phyloP scores from a whole-genome alignment of 2,329 filamentous ascomycete species.

The Fusarium verticillioides region DNA sequence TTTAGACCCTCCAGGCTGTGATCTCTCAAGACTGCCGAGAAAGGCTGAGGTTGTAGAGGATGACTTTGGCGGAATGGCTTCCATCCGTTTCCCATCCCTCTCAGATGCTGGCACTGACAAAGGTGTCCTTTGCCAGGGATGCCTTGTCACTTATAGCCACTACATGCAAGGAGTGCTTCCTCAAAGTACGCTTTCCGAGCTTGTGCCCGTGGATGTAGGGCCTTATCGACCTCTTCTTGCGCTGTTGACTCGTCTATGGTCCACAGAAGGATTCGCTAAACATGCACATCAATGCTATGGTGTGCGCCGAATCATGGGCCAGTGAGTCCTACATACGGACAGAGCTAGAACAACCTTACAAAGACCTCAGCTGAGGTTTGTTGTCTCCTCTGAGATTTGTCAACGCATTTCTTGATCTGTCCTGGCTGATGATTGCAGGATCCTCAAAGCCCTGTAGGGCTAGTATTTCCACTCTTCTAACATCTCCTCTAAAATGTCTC shows the following conservation, averaged over 20 bases:
- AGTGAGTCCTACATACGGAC: conserved; percentile 3
- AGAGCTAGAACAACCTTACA: neutral
- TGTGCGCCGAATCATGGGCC: conserved; percentile 21
- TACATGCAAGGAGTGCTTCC: conserved; percentile 33
- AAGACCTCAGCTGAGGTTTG: neutral
- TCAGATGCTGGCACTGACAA: conserved; percentile 25
- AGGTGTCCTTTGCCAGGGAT: conserved; percentile 43
- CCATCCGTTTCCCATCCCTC: conserved; percentile 43
- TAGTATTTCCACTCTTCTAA: neutral
- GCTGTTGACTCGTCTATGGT: conserved; percentile 33
- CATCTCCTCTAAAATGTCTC: neutral
- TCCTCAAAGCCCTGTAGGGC: neutral
- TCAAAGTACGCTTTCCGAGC: conserved; percentile 26
- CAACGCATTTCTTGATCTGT: neutral
- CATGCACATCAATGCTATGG: conserved; percentile 43
- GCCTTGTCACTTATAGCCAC: conserved; percentile 33
- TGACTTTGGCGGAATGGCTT: conserved; percentile 41
- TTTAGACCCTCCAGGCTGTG: conserved; percentile 37
- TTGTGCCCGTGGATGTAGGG: conserved; percentile 31
- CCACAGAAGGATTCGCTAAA: conserved; percentile 33
- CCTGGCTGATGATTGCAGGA: conserved; percentile 26
- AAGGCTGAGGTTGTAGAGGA: conserved; percentile 36
- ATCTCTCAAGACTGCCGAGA: conserved; percentile 35
- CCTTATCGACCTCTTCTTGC: conserved; percentile 37
- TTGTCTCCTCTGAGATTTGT: neutral